Conservation (phyloP, 2,329 filamentous ascomycete genomes). For the Curvularia lunata region DNA sequence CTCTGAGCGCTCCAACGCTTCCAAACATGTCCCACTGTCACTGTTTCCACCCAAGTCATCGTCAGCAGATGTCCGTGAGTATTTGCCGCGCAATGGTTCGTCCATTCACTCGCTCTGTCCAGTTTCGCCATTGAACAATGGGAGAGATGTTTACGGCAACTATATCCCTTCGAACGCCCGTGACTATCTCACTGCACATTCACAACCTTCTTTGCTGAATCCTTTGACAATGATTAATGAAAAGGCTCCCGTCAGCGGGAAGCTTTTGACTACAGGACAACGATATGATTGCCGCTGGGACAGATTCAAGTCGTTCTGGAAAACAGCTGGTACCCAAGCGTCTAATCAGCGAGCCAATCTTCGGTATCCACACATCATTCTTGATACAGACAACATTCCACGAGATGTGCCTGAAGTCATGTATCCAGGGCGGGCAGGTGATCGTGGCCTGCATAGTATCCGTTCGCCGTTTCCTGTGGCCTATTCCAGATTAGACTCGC, state of each 20-base stretch:
- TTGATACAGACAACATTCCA: not conserved
- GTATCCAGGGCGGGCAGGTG: not conserved
- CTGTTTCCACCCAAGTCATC: slow-evolving; percentile 9
- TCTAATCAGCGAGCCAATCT: not conserved
- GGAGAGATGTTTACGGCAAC: slow-evolving; percentile 23
- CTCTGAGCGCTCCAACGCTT: not conserved
- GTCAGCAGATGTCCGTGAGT: slow-evolving; percentile 13
- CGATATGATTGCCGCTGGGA: slow-evolving; percentile 4
- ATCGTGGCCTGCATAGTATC: slow-evolving; percentile 3
- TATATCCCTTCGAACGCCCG: slow-evolving; percentile 18
- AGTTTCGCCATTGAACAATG: slow-evolving; percentile 20
- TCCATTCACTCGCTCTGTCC: slow-evolving; percentile 6
- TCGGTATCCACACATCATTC: not conserved
- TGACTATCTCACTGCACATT: slow-evolving; percentile 10
- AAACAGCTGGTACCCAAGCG: slow-evolving; percentile 1
- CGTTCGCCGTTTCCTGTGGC: not conserved
- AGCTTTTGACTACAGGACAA: not conserved
- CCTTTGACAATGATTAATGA: not conserved
- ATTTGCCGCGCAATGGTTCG: slow-evolving; percentile 2
- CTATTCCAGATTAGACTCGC: not conserved
- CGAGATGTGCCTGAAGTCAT: not conserved
- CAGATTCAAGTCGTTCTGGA: slow-evolving; percentile 8
- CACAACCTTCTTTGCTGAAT: not conserved
- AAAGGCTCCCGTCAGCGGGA: not conserved
- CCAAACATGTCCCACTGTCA: slow-evolving; percentile 3